Evolutionary conservation across 441 rosid genomes (phyloP).

Genomic region (Melastoma candidum): DNA sequence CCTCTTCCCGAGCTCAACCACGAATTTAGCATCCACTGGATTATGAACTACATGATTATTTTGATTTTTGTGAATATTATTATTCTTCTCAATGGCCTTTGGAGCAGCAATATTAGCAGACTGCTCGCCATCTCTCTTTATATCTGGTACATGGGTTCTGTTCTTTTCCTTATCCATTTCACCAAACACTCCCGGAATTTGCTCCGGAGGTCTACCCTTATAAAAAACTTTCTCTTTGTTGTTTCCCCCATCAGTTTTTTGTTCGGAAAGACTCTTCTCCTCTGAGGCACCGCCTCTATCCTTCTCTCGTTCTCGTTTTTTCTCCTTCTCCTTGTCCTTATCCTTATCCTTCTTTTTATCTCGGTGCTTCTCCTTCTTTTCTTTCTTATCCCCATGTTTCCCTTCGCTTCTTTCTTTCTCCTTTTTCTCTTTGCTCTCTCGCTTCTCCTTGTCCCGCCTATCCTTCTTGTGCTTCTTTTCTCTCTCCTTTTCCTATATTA

Average conservation of each 20-base stretch:
- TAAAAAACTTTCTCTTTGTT: constrained; percentile 18
- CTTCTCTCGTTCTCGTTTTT: constrained; percentile 22
- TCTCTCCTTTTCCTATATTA: constrained; percentile 9
- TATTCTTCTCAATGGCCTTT: too few species aligned
- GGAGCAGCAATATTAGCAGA: constrained; percentile 1
- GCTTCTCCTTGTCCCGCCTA: constrained; percentile 33
- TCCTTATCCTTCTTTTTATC: constrained; percentile 20
- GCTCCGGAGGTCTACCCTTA: constrained; percentile 6
- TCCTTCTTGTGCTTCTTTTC: constrained; percentile 26
- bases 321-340: constrained; percentile 27
- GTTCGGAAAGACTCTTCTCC: constrained; percentile 28
- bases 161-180: constrained; percentile 3
- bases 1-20: constrained; percentile 13
- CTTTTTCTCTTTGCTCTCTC: constrained; percentile 30
- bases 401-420: constrained; percentile 36
- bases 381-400: constrained; percentile 37
- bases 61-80: constrained; percentile 3
- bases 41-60: constrained; percentile 1
- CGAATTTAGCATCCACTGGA: constrained; percentile 6
- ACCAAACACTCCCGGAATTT: constrained; percentile 19
- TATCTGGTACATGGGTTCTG: constrained; percentile 2
- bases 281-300: constrained; percentile 21
- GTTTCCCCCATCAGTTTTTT: constrained; percentile 17
- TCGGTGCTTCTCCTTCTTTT: constrained; percentile 33
- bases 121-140: constrained; percentile 6